Conservation (phyloP, 1,139 yeast genomes). For the Pichia sp. region DNA sequence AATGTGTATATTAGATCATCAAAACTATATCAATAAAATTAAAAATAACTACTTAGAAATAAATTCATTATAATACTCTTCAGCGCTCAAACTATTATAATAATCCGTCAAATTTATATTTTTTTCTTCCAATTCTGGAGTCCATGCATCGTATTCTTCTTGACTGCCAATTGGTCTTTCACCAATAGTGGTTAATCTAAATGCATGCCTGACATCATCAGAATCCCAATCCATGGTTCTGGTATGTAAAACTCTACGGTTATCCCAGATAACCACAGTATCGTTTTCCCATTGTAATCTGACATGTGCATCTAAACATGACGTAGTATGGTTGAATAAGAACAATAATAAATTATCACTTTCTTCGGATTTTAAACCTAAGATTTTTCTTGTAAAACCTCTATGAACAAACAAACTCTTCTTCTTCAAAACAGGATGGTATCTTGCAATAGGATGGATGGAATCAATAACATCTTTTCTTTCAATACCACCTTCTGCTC, state of each 20-base stretch:
- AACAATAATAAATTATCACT: constrained; percentile 54
- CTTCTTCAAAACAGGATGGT: constrained; percentile 66
- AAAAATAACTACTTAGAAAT: constrained; percentile 15
- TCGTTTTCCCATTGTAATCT: constrained; percentile 57
- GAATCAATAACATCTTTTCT: constrained; percentile 58
- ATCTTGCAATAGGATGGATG: constrained; percentile 66
- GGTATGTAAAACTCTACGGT: constrained; percentile 61
- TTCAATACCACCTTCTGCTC: constrained; percentile 55
- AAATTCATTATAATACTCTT: constrained; percentile 11
- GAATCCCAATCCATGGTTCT: constrained; percentile 63
- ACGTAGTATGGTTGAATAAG: constrained; percentile 49
- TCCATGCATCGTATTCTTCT: constrained; percentile 34
- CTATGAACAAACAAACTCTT: constrained; percentile 59
- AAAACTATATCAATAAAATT: constrained; percentile 24
- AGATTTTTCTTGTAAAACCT: constrained; percentile 60
- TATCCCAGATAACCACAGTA: constrained; percentile 73
- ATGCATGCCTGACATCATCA: constrained; percentile 60
- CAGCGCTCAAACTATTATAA: constrained; percentile 7
- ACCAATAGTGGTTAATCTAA: constrained; percentile 65
- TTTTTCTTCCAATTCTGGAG: constrained; percentile 35
- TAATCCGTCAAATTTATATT: constrained; percentile 21
- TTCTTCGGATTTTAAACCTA: constrained; percentile 65
- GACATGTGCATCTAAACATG: constrained; percentile 52
- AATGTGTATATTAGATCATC: neutral
- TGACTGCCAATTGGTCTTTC: constrained; percentile 37